Evolutionary conservation across 2,329 filamentous ascomycete species (phyloP), one percentile per base, ranked within the genome.

Genomic region (Neopestalotiopsis sp.): DNA sequence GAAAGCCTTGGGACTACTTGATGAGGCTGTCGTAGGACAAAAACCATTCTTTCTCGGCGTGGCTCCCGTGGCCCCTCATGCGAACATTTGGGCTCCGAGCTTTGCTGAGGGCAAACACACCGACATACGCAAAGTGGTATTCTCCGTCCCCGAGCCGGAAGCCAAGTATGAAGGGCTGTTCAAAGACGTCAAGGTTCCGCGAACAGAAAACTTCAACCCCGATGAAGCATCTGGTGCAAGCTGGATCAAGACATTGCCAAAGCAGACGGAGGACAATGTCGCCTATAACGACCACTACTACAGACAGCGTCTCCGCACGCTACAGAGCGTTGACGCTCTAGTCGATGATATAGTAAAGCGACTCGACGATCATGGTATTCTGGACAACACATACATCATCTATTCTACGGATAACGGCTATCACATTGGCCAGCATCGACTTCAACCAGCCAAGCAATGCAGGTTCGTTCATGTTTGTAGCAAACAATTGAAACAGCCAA

Each of bases 181-280:
- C 75, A 76, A 83, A 5, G 84, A 87, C 63, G 84, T 83, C 0
- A 85, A 82, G 24, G 85, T 92, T 0, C 91, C 91, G 0, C 81
- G 91, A 10, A 89, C 85, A 0, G 80, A 83, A 0, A 87, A 89
- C 74, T 93, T 92, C 79, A 93, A 93, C 73, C 90, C 91, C 0
- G 83, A 87, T 4, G 80, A 82, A n/a, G 64, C 70, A 17, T 68
- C 65, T n/a, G 71, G 71, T 2, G 85, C 82, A 10, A 81, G 75
- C 57, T 88, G 85, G 83, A 78, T 87, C 14, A 77, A 77, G 1
- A 74, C 78, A 2, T 78, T 87, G 4, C 72, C 79, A 0, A 76
- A 79, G 66, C 79, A 83, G 58, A 83, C 76, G 12, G 77, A 81
- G 1, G 77, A 81, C 0, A 77, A 81, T 1, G 73, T 89, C 14